These are phyloP conservation scores for Cinnamomum micranthum DNA, from an alignment of 164 flowering plant species.

Conservation along the genomic window DNA sequence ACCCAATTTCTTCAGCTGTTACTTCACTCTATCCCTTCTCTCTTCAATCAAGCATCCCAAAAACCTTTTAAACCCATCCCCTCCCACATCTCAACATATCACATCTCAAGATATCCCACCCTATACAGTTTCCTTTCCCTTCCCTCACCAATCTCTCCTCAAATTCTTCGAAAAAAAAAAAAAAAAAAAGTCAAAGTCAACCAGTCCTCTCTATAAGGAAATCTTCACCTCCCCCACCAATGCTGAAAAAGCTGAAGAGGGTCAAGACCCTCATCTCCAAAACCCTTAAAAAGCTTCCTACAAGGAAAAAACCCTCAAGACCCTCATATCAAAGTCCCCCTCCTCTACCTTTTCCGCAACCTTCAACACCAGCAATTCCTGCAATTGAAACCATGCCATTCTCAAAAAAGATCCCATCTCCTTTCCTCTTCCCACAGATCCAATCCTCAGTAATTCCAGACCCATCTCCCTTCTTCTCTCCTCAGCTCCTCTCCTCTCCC, in stretches of 20 bases:
- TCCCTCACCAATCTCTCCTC: not conserved
- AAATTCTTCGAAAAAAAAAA: not conserved
- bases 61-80: too few species aligned
- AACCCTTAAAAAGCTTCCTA: not conserved
- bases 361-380: not conserved
- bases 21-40: not conserved
- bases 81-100: too few species aligned
- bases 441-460: constrained; percentile 81
- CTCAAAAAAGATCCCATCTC: not conserved
- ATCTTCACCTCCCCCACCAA: not conserved
- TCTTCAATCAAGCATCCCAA: not conserved
- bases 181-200: not conserved
- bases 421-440: constrained; percentile 52
- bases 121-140: not conserved
- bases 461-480: constrained; percentile 75
- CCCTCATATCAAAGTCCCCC: not conserved
- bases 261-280: not conserved
- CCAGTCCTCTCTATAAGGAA: not conserved
- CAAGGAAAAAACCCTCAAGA: not conserved
- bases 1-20: not conserved
- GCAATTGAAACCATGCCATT: not conserved
- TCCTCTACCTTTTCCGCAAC: not conserved
- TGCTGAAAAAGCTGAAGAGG: not conserved
- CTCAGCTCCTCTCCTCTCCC: constrained; percentile 65
- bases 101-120: too few species aligned